Evolutionary conservation across 2,329 filamentous ascomycete genomes (phyloP), one percentile per base, ranked within the genome.

Genomic region (Aspergillus brunneoviolaceus): DNA sequence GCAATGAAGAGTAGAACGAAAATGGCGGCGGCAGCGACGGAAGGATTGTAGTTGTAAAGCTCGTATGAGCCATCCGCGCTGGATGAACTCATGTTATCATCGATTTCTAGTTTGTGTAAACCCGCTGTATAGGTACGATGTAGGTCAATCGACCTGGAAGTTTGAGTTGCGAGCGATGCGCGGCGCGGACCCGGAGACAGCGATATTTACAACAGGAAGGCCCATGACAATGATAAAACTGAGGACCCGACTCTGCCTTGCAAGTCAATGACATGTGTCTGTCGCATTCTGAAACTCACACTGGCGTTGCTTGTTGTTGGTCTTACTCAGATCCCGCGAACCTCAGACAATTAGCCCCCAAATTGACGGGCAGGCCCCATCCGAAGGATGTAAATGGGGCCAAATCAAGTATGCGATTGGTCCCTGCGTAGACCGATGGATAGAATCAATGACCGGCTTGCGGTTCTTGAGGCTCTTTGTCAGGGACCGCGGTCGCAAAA

Each of bases 1-100:
- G 77, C 51, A 21, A 67, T 56, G 65, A 85, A 85, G 1, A 86
- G 67, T 27, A 79, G 61, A 10, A 74, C 69, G 60, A 84, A 83
- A 5, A 81, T 70, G 19, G 79, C 68, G 1, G 81, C 83, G 0
- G 76, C 80, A 0, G 76, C 70, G 0, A 84, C 57, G 0, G 79
- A 81, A 0, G 84, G 73, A 10, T 71, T 72, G 63, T 82, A 82
- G 51, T 75, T 73, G 61, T 75, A 76, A n/a, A 71, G 61, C 53
- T 70, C 55, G 35, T 58, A 27, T 35, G 47, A 47, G 12, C 39
- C 16, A 45, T 45, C 39, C 16, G 14, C 39, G 14, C 39, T 45
- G 12, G 39, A 45, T 19, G 16, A 45, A 19, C 14, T 45, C 39
- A 45, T 45, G 39, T 19, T 45, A 16, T 45, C n/a, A 45, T 45